Base-by-base conservation (phyloP, 2,329 filamentous ascomycete genomes). In the Cercospora zeae-maydis region DNA sequence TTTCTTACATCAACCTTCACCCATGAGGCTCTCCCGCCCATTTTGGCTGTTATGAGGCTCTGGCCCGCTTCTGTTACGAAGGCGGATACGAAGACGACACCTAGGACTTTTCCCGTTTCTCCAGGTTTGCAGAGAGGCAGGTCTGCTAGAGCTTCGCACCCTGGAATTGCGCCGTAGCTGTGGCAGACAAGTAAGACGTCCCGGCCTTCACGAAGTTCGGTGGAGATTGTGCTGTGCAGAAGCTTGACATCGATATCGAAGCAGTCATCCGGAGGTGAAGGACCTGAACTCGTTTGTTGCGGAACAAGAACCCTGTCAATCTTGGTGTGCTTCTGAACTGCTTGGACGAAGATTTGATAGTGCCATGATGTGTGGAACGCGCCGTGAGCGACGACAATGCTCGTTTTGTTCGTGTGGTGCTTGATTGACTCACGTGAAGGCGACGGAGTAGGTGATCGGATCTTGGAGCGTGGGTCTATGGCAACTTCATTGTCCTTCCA, bases 1-100 rank as follows among this genome's bases (percentile, higher is more conserved):
- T 6, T 3, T 9, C 57, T 37, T 39, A 59, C 57, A 5, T 66
- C 60, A 2, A 61, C 37, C 11, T 54, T 16, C 1, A 67, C 64
- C 66, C 66, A 67, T 11, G 52, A 62, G n/a, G 66, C 66, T 30
- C 64, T 58, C 4, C 62, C 62, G 1, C 52, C 61, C 42, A 63
- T 49, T 42, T 66, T 63, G 24, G 62, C 61, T 1, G 64, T 59
- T 9, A 67, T 53, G 2, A 67, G 59, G 24, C 45, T 59, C 33
- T 66, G 63, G 8, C 62, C 64, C 34, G 55, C 58, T 52, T 67
- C 66, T 16, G 62, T 61, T 1, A 69, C 63, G 42, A 69, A 68
- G 1, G 67, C 66, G 10, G 67, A 65, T 9, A 69, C 63, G 56
- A 66, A 69, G 51, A 69, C 65, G 4, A 68, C 66, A 2, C 63